These are phyloP conservation scores for Kwoniella europaea DNA, from an alignment of 768 basidiomycete species.

Conservation along the genomic window DNA sequence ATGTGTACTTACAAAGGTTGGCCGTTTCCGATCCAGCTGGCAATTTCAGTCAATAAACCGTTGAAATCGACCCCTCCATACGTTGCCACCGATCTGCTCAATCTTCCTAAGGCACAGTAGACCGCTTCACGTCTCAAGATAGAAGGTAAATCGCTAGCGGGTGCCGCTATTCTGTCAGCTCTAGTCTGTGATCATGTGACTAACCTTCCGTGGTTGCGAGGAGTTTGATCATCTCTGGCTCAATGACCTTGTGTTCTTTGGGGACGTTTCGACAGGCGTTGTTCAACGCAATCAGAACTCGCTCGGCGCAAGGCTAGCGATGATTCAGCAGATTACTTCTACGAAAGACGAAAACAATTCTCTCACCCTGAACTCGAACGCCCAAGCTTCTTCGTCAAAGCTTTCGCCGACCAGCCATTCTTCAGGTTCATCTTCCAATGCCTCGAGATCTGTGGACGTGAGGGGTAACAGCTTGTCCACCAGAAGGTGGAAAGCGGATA, in stretches of 20 bases:
- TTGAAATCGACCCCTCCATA: slow-evolving; percentile 49
- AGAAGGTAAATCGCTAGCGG: slow-evolving; percentile 39
- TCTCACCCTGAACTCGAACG: slow-evolving; percentile 84
- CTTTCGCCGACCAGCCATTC: slow-evolving; percentile 92
- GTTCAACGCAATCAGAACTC: slow-evolving; percentile 74
- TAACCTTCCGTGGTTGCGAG: slow-evolving; percentile 43
- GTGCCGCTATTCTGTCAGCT: slow-evolving; percentile 33
- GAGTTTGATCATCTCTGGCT: slow-evolving; percentile 48
- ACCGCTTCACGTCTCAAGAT: slow-evolving; percentile 52
- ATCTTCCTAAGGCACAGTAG: slow-evolving; percentile 53
- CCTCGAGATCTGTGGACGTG: slow-evolving; percentile 76
- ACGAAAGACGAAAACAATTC: no score
- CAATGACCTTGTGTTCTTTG: slow-evolving; percentile 42
- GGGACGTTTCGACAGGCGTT: slow-evolving; percentile 50
- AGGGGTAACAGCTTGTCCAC: slow-evolving; percentile 85
- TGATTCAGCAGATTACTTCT: background rate
- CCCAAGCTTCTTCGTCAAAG: slow-evolving; percentile 88
- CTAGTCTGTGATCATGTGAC: background rate
- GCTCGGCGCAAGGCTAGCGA: slow-evolving; percentile 83
- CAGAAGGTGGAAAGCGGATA: slow-evolving; percentile 64
- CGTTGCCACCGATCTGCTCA: slow-evolving; percentile 40
- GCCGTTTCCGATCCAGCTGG: slow-evolving; percentile 37
- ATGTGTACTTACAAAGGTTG: slow-evolving; percentile 39
- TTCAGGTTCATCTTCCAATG: slow-evolving; percentile 87
- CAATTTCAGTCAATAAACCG: slow-evolving; percentile 32